Base-by-base conservation (phyloP, 768 basidiomycete species). In the Lactarius hengduanensis region DNA sequence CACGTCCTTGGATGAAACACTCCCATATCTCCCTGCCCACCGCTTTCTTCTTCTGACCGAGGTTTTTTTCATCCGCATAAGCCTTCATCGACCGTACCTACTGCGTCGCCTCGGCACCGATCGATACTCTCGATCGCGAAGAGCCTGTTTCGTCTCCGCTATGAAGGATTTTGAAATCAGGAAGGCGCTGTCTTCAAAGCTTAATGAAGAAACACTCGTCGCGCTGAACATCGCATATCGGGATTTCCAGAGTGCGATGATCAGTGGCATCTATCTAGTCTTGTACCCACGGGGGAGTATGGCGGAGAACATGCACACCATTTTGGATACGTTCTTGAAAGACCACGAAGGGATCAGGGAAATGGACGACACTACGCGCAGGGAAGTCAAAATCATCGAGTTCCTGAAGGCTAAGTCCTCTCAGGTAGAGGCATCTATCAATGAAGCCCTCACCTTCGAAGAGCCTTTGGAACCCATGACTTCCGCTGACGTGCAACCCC, bases 11-110 rank as follows among this genome's bases (percentile, higher is more conserved):
- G 94, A 96, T 76, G 82, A 86, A 61, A 78, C 80, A 30, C 79
- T 80, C 72, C 80, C 78, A 45, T 92, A 83, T 71, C 80, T 97
- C 61, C 88, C 91, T 3, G 82, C 91, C 45, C 94, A 97, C 72
- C 86, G 95, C 56, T 96, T 92, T 77, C 84, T 96, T 53, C 83
- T 97, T 62, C 86, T 91, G 59, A 96, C 95, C 0, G 95, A 97
- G 76, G 86, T 95, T 61, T 82, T 93, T 57, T 94, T 94, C 73
- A 88, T 94, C 60, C 84, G 92, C 64, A 89, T 91, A 72, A 88
- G 89, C 72, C 78, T 94, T 38, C 89, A 96, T 76, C 85, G 95
- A 36, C 95, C 95, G 2, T 97, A 96, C 76, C 81, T 97, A 47
- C 79, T 97, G 50, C 86, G 94, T 59, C 85, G 86, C 57, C 81